Evolutionary conservation across 1,139 yeast genomes (phyloP).

Genomic region (Debaryomycetaceae sp.): DNA sequence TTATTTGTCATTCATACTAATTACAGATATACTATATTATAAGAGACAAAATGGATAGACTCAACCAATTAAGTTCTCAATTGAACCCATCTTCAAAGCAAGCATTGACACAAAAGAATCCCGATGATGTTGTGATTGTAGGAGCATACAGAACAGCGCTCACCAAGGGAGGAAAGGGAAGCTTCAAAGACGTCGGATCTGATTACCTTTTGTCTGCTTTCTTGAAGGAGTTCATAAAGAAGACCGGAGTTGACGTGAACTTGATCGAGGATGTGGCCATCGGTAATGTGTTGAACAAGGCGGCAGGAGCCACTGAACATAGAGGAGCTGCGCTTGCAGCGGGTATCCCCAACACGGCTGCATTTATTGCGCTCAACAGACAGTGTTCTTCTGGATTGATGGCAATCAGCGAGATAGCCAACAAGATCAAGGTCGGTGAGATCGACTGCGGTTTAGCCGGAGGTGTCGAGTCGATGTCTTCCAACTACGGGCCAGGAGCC

Average conservation of each 20-base stretch:
- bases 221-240: conserved; percentile 57
- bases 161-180: conserved; percentile 82
- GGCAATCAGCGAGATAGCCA: conserved; percentile 87
- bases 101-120: conserved; percentile 52
- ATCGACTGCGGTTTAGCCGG: conserved; percentile 87
- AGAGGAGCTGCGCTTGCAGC: conserved; percentile 66
- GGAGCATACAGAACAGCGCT: conserved; percentile 89
- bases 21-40: conserved; percentile 1
- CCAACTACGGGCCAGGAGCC: conserved; percentile 74
- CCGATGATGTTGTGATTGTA: conserved; percentile 84
- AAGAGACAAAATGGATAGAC: conserved; percentile 49
- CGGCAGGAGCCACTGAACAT: conserved; percentile 92
- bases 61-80: conserved; percentile 58
- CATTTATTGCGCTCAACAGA: conserved; percentile 83
- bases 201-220: conserved; percentile 71
- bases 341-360: conserved; percentile 54
- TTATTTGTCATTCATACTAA: neutral
- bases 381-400: conserved; percentile 94
- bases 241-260: conserved; percentile 59
- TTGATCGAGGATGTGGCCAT: conserved; percentile 78
- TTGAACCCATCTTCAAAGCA: conserved; percentile 47
- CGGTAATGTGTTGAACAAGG: conserved; percentile 86
- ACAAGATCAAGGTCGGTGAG: conserved; percentile 82
- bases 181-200: conserved; percentile 70
- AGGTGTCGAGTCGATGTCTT: conserved; percentile 92